Evolutionary conservation across 169 alveolate species (phyloP).

Genomic region (Cystoisospora suis): DNA sequence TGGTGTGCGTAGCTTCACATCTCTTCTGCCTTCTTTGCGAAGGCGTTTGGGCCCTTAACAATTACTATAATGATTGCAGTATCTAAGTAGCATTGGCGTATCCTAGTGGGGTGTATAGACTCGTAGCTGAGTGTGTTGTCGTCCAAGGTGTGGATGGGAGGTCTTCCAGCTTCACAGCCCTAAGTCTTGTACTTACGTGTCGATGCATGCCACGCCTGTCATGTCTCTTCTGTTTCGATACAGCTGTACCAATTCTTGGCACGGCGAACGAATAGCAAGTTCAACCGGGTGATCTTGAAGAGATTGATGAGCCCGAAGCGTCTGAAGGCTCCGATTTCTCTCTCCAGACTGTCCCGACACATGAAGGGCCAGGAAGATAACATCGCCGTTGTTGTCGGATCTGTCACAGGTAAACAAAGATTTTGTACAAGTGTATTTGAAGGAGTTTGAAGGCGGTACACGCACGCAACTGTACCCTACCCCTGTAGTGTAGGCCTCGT

Average conservation of each 20-base stretch:
- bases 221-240: no score
- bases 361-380: conserved; percentile 88
- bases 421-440: no score
- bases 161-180: background rate
- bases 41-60: no score
- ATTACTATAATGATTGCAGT: no score
- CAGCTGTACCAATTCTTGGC: conserved; percentile 88
- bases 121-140: no score
- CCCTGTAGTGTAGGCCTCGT: no score
- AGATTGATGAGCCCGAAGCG: conserved; percentile 92
- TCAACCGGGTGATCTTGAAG: conserved; percentile 91
- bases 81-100: no score
- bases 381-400: conserved; percentile 96
- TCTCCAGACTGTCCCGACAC: conserved; percentile 90
- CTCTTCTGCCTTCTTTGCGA: no score
- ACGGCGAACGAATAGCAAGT: conserved; percentile 92
- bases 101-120: no score
- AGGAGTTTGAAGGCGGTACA: no score
- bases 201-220: background rate
- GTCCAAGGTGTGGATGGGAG: background rate
- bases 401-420: conserved; percentile 95
- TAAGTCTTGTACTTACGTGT: background rate
- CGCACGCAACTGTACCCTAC: no score
- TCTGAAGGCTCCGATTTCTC: conserved; percentile 92
- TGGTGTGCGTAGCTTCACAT: no score